Conservation (phyloP, 768 basidiomycete genomes). For the Panellus pusillus region DNA sequence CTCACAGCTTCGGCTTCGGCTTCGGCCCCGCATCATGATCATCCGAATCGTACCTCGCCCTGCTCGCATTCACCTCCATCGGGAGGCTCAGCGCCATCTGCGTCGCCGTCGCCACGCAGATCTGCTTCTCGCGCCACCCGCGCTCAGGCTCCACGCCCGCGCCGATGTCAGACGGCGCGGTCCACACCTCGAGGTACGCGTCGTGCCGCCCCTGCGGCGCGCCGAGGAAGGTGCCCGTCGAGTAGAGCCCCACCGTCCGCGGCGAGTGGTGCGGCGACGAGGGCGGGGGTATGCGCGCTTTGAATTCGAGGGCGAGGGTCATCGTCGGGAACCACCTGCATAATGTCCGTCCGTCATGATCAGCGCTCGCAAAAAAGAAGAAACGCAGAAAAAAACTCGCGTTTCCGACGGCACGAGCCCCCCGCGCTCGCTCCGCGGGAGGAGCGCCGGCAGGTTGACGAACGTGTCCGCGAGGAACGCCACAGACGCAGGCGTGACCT, state of each 20-base stretch:
- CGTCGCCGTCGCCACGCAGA: slow-evolving; percentile 61
- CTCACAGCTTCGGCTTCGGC: not conserved
- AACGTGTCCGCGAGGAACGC: slow-evolving; percentile 61
- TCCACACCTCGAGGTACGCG: slow-evolving; percentile 62
- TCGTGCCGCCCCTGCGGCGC: slow-evolving; percentile 61
- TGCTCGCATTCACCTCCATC: slow-evolving; percentile 38
- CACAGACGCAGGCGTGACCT: slow-evolving; percentile 46
- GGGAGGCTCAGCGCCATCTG: slow-evolving; percentile 59
- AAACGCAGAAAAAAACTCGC: not conserved
- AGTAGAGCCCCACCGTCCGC: slow-evolving; percentile 60
- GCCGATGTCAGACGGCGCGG: slow-evolving; percentile 56
- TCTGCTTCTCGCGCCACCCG: slow-evolving; percentile 60
- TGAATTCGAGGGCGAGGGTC: slow-evolving; percentile 62
- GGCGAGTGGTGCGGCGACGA: slow-evolving; percentile 39
- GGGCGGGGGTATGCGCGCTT: slow-evolving; percentile 51
- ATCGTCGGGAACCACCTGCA: slow-evolving; percentile 74
- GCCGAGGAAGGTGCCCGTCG: slow-evolving; percentile 50
- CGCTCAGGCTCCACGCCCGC: slow-evolving; percentile 38
- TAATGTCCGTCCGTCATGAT: no score
- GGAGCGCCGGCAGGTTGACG: slow-evolving; percentile 42
- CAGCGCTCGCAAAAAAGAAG: no score
- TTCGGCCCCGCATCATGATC: no score
- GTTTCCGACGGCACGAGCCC: slow-evolving; percentile 28
- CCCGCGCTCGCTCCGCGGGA: slow-evolving; percentile 47
- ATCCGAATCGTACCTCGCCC: slow-evolving; percentile 21